Evolutionary conservation across 495 filamentous ascomycete species (phyloP).

Genomic region (Aspergillus avenaceus): DNA sequence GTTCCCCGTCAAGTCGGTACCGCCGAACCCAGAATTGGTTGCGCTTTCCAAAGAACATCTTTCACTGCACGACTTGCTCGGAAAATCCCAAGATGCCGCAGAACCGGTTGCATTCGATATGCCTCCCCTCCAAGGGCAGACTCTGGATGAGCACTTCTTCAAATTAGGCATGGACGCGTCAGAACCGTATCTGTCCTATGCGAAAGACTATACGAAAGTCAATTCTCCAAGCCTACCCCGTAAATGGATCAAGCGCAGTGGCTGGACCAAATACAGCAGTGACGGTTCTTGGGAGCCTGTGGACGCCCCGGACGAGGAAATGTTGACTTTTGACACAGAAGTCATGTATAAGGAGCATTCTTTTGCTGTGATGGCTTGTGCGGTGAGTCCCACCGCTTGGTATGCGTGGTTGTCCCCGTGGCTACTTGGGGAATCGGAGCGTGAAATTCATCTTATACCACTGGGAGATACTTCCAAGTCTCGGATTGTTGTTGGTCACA

Average conservation of each 20-base stretch:
- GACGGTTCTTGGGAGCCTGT: slow-evolving; percentile 70
- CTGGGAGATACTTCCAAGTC: slow-evolving; percentile 67
- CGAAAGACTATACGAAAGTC: slow-evolving; percentile 65
- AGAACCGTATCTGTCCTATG: slow-evolving; percentile 76
- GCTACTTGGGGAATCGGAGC: slow-evolving; percentile 79
- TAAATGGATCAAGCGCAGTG: slow-evolving; percentile 74
- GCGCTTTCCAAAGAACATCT: slow-evolving; percentile 79
- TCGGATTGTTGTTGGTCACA: slow-evolving; percentile 86
- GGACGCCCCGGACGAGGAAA: slow-evolving; percentile 69
- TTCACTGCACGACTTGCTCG: slow-evolving; percentile 79
- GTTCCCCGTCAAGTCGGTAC: slow-evolving; percentile 57
- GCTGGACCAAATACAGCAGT: slow-evolving; percentile 87
- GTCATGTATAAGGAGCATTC: slow-evolving; percentile 91
- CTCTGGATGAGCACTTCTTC: slow-evolving; percentile 93
- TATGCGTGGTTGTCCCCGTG: slow-evolving; percentile 98
- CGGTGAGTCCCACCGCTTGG: slow-evolving; percentile 81
- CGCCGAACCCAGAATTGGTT: slow-evolving; percentile 65
- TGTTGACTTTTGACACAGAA: slow-evolving; percentile 93
- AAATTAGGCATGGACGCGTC: slow-evolving; percentile 83
- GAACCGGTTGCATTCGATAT: slow-evolving; percentile 82
- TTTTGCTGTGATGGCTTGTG: slow-evolving; percentile 95
- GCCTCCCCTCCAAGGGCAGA: slow-evolving; percentile 70
- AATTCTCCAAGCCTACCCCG: slow-evolving; percentile 70
- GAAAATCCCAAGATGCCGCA: slow-evolving; percentile 75
- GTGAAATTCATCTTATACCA: slow-evolving; percentile 75